A percentile compares a stretch with the other conserved stretches of the same genome.
These are phyloP conservation scores for Flaveria ramosissima DNA, from an alignment of 129 eudicot species.

Conservation along the genomic window DNA sequence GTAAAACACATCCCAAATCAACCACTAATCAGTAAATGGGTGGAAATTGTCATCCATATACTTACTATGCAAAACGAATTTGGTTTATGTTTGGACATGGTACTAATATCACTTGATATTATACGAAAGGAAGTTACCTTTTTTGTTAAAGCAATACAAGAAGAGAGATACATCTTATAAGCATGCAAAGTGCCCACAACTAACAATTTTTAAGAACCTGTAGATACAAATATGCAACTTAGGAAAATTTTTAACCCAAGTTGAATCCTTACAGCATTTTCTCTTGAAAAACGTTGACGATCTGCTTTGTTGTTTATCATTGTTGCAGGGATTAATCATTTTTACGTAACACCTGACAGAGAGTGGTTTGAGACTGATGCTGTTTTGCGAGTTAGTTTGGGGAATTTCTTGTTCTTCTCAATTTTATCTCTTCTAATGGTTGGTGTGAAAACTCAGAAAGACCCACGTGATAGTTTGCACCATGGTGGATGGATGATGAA, in stretches of 20 bases:
- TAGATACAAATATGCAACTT: constrained; percentile 11
- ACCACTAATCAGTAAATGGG: neutral
- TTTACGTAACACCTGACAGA: constrained; percentile 80
- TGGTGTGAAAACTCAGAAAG: constrained; percentile 92
- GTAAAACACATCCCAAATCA: neutral
- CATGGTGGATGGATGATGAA: constrained; percentile 99
- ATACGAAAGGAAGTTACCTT: neutral
- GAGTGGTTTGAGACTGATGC: constrained; percentile 99
- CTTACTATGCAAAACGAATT: neutral
- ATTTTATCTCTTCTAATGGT: constrained; percentile 76
- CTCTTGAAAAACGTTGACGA: neutral
- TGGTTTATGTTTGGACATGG: neutral
- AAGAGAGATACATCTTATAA: constrained; percentile 9
- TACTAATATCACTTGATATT: constrained; percentile 5
- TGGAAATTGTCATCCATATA: neutral
- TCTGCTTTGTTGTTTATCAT: constrained; percentile 17
- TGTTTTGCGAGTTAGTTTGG: constrained; percentile 97
- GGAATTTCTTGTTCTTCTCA: constrained; percentile 89
- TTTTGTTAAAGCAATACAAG: constrained; percentile 7
- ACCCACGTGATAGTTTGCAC: constrained; percentile 93
- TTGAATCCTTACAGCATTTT: constrained; percentile 12
- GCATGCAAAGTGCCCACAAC: neutral
- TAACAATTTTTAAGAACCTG: neutral
- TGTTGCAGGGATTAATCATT: constrained; percentile 93
- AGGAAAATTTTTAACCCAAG: neutral